Base-by-base conservation (phyloP, 176 grass and related monocot genomes). In the Bonia amplexicaulis region DNA sequence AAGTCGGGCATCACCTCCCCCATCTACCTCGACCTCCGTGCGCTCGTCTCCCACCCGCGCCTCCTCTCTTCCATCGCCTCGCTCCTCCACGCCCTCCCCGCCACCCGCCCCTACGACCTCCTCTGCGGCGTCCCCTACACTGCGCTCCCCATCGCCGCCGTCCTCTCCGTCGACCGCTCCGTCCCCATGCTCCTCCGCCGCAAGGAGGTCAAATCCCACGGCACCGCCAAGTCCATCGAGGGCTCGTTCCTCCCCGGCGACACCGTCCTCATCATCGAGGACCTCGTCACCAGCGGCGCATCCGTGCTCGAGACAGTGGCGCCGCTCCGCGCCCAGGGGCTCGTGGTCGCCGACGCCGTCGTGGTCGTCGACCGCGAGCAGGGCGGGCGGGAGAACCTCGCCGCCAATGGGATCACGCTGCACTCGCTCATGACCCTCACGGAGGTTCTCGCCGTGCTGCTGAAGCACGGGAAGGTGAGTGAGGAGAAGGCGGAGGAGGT, bases 81-180 rank as follows among this genome's bases (percentile, higher is more conserved):
- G 29, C 85, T 95, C 64, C 96, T 98, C 70, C 61, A 80, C 81
- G 7, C 93, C 51, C 67, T 93, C 88, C 83, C 73, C 3, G 0
- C 76, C 33, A 51, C 92, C 19, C 71, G 76, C 82, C 39, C 85
- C 57, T 95, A 95, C 86, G 88, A 85, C 64, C 88, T 98, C 84
- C 83, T 98, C 27, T 98, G 93, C 78, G 96, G 96, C 81, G 93
- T 98, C 14, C 93, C 96, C 23, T 98, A 98, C 84, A 98, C 96
- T 2, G 93, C 96, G 27, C 91, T 98, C 35, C 96, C 96, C 2
- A 89, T 98, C 77, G 96, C 93, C 51, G 35, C 96, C 60, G 93
- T 88, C 44, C 77, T 98, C 80, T 98, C 96, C 26, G 85, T 77
- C 51, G 42, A 63, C 65, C 54, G 47, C 41, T 26, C 65, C 54